Percentiles rank a stretch among this genome's conserved stretches.
Conservation (phyloP, 345 rosid species). For the Punica granatum region DNA sequence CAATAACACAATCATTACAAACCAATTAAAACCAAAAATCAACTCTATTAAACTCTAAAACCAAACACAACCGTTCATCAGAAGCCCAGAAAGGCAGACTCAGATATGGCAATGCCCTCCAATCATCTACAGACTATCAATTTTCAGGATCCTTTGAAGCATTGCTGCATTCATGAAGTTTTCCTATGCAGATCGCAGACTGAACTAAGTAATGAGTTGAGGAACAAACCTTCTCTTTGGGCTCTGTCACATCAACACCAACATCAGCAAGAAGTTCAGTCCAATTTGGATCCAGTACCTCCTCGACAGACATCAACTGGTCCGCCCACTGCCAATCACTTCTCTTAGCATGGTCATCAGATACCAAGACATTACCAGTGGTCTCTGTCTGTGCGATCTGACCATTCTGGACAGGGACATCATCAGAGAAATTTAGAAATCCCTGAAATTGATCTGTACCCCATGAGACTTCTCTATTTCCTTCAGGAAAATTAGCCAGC, state of each 20-base stretch:
- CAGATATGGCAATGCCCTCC: not conserved
- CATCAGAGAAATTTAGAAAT: constrained; percentile 41
- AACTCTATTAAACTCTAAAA: no score
- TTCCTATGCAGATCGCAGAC: not conserved
- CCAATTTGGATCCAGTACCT: constrained; percentile 40
- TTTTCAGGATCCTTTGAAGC: not conserved
- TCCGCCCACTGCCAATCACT: constrained; percentile 76
- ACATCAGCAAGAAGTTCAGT: constrained; percentile 51
- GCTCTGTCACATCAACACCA: constrained; percentile 20
- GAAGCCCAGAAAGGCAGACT: not conserved
- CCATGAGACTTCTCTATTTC: constrained; percentile 52
- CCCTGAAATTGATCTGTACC: constrained; percentile 37
- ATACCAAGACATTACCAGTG: constrained; percentile 30
- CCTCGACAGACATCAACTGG: constrained; percentile 60
- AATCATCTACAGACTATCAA: not conserved
- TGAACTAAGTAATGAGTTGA: not conserved
- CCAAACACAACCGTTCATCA: not conserved
- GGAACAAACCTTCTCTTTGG: constrained; percentile 51
- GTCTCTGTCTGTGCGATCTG: constrained; percentile 30
- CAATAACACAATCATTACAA: no score
- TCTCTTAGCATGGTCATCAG: constrained; percentile 38
- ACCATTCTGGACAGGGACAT: constrained; percentile 29
- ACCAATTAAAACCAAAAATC: no score
- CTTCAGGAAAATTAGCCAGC: constrained; percentile 22
- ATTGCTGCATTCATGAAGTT: no score